These are phyloP conservation scores for Suillus spraguei DNA, from an alignment of 768 basidiomycete species.

Conservation along the genomic window DNA sequence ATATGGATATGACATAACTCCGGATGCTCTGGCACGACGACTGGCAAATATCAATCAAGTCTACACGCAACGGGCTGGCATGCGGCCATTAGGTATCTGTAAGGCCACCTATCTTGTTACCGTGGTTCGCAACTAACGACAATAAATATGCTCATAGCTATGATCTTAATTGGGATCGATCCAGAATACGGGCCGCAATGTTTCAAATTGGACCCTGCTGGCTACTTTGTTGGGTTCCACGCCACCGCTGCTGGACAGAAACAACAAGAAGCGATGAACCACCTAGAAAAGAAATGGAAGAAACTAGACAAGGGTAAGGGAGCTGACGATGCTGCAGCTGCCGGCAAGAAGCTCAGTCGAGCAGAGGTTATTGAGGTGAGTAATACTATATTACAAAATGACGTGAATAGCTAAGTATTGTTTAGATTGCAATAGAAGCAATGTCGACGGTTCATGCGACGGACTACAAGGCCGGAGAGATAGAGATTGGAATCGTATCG, in stretches of 20 bases:
- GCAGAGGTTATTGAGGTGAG: slow-evolving; percentile 89
- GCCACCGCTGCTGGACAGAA: slow-evolving; percentile 96
- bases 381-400: neutral
- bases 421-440: slow-evolving; percentile 89
- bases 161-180: slow-evolving; percentile 95
- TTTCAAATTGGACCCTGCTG: slow-evolving; percentile 98
- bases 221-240: slow-evolving; percentile 98
- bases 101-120: slow-evolving; percentile 29
- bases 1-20: slow-evolving; percentile 97
- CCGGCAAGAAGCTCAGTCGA: slow-evolving; percentile 71
- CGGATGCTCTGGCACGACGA: slow-evolving; percentile 91
- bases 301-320: slow-evolving; percentile 80
- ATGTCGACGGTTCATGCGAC: slow-evolving; percentile 94
- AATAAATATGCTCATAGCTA: slow-evolving; percentile 53
- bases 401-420: slow-evolving; percentile 10
- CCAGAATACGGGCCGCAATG: slow-evolving; percentile 91
- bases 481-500: slow-evolving; percentile 95
- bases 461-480: slow-evolving; percentile 94
- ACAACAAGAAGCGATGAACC: slow-evolving; percentile 98
- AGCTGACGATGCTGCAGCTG: slow-evolving; percentile 75
- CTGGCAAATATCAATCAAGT: slow-evolving; percentile 99
- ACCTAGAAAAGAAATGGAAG: slow-evolving; percentile 99
- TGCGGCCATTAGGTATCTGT: slow-evolving; percentile 97
- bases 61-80: slow-evolving; percentile 95
- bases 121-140: slow-evolving; percentile 1